A percentile compares a stretch with the other conserved stretches of the same genome.
Evolutionary conservation across 2,329 filamentous ascomycete species (phyloP).

Genomic region (Apiospora rasikravindrae): DNA sequence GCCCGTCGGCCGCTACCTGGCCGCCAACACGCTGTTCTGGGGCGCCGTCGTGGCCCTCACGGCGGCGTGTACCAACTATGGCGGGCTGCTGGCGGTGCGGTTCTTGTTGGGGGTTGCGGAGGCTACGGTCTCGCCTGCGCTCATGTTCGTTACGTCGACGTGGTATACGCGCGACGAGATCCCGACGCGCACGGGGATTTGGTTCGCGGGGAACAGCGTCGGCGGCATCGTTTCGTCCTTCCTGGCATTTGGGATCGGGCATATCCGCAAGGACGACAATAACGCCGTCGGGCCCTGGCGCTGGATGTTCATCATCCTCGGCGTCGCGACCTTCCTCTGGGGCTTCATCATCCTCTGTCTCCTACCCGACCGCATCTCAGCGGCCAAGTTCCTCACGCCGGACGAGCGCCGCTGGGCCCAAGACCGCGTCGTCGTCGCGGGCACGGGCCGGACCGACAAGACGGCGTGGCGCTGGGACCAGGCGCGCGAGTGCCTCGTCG

Average conservation of each 20-base stretch:
- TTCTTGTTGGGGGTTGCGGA: constrained; percentile 62
- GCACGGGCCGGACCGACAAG: constrained; percentile 57
- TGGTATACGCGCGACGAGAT: constrained; percentile 64
- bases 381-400: constrained; percentile 60
- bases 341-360: constrained; percentile 52
- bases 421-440: constrained; percentile 53
- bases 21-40: constrained; percentile 56
- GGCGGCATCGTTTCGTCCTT: constrained; percentile 55
- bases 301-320: constrained; percentile 64
- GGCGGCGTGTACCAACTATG: constrained; percentile 53
- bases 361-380: constrained; percentile 59
- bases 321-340: constrained; percentile 56
- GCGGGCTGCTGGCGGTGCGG: constrained; percentile 54
- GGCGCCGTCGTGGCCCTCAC: constrained; percentile 52
- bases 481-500: constrained; percentile 56
- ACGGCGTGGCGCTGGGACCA: constrained; percentile 57
- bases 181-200: constrained; percentile 58
- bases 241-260: constrained; percentile 61
- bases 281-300: constrained; percentile 55
- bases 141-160: constrained; percentile 61
- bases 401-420: constrained; percentile 56
- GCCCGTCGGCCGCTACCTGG: constrained; percentile 53
- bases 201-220: constrained; percentile 59
- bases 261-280: constrained; percentile 43
- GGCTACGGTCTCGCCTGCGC: constrained; percentile 57